Base-by-base conservation (phyloP, 2,329 filamentous ascomycete species). In the Sporothrix euskadiensis region DNA sequence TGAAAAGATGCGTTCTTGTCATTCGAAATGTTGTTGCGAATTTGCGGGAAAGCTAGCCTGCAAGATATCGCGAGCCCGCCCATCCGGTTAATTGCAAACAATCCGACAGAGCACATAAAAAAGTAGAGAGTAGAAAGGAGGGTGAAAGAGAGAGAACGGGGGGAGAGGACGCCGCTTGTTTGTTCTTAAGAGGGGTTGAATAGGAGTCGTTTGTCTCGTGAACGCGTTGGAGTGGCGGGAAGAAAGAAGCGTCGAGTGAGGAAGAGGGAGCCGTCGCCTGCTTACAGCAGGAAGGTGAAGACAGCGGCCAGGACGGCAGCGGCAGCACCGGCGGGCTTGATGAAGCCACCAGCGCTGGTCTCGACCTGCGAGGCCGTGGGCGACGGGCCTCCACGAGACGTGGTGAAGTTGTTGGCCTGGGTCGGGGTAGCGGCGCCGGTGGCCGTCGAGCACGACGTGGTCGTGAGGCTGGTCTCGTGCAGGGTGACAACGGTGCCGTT, bases 321-420 rank as follows among this genome's bases (percentile, higher is more conserved):
- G 49, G 79, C 74, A n/a, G 76, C 78, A 54, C 75, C 80, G 19
- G 80, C 77, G 1, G 82, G 80, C 65, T 80, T 78, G 10, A 76
- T 75, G 14, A 79, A 75, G 52, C 75, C 80, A 19, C 76, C 79
- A n/a, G 78, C 81, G 65, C 78, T 80, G 56, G 79, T 79, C 4
- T 78, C 74, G 19, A 83, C 78, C 19, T 41, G 47, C 56, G 49
- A 56, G 39, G 73, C 32, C 22, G 75, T 72, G 66, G 74, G 49
- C 26, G 76, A 59, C 35, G 69, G 61, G 41, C 71, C 41, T 63
- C 72, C 74, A 61, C 72, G 74, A 72, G 65, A 47, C 71, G 76
- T 70, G 69, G 74, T 76, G 57, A 69, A 72, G 73, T 74, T 76
- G 74, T 52, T 71, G 49, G 44, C 52, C 4, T 39, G 39, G 26